Conservation (phyloP, 78 protist species). For the Salpingoeca rosetta region DNA sequence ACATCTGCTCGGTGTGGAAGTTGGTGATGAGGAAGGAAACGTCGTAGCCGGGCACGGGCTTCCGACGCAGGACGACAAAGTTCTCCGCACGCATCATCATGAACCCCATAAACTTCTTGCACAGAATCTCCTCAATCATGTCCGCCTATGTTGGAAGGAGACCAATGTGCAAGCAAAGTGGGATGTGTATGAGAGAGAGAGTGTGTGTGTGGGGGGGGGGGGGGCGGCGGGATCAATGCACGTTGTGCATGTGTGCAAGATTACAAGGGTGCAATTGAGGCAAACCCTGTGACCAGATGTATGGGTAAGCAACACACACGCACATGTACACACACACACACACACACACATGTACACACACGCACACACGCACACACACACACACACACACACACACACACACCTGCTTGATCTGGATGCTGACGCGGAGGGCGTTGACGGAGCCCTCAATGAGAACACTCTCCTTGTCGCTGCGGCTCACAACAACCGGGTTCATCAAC, state of each 20-base stretch:
- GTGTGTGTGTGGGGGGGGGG: too few relatives aligned
- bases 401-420: too few relatives aligned
- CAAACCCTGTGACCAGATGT: background rate
- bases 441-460: slow-evolving; percentile 84
- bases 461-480: slow-evolving; percentile 80
- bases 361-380: slow-evolving; percentile 5
- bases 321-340: background rate
- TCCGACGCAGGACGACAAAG: slow-evolving; percentile 85
- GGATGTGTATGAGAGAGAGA: background rate
- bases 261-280: background rate
- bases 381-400: slow-evolving; percentile 7
- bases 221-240: background rate
- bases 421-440: slow-evolving; percentile 93
- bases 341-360: background rate
- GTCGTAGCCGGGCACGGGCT: slow-evolving; percentile 91
- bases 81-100: slow-evolving; percentile 91
- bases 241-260: background rate
- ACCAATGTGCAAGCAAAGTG: too few relatives aligned
- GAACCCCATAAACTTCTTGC: slow-evolving; percentile 82
- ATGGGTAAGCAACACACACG: too few relatives aligned
- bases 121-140: slow-evolving; percentile 79
- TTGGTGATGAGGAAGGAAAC: slow-evolving; percentile 92
- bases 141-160: slow-evolving; percentile 75
- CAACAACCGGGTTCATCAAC: slow-evolving; percentile 73
- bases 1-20: slow-evolving; percentile 85